Conservation (phyloP, 2,329 filamentous ascomycete species). For the Ceratocystis colombiana region DNA sequence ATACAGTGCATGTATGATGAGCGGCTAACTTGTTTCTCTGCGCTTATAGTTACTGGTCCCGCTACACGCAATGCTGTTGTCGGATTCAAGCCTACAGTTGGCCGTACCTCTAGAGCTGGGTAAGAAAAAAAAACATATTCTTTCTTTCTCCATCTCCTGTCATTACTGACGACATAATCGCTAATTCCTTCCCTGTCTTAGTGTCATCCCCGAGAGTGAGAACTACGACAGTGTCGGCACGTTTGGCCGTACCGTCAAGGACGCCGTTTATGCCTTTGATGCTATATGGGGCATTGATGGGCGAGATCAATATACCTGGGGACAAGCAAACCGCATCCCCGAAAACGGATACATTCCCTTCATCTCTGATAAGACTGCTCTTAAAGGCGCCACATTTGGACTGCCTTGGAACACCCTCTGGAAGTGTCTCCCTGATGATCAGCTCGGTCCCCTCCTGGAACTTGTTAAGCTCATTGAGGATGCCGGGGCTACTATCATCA, state of each 20-base stretch:
- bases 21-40: no score
- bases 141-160: not conserved
- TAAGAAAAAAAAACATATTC: slow-evolving; percentile 10
- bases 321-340: slow-evolving; percentile 47
- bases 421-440: slow-evolving; percentile 47
- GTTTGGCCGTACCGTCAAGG: slow-evolving; percentile 58
- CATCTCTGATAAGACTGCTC: slow-evolving; percentile 42
- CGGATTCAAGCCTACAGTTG: slow-evolving; percentile 67
- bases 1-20: not conserved
- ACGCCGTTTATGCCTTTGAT: slow-evolving; percentile 56
- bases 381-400: slow-evolving; percentile 56
- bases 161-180: not conserved
- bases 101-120: slow-evolving; percentile 53
- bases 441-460: slow-evolving; percentile 43
- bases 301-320: slow-evolving; percentile 55
- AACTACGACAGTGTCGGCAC: slow-evolving; percentile 61
- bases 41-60: slow-evolving; percentile 52
- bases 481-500: slow-evolving; percentile 57
- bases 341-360: slow-evolving; percentile 47
- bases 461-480: slow-evolving; percentile 39
- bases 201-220: slow-evolving; percentile 53
- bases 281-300: slow-evolving; percentile 56
- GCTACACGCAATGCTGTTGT: slow-evolving; percentile 59
- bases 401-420: slow-evolving; percentile 65
- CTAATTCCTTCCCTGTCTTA: not conserved